phyloP scores from a whole-genome alignment of 495 filamentous ascomycete species.

The Xylaria venustula region DNA sequence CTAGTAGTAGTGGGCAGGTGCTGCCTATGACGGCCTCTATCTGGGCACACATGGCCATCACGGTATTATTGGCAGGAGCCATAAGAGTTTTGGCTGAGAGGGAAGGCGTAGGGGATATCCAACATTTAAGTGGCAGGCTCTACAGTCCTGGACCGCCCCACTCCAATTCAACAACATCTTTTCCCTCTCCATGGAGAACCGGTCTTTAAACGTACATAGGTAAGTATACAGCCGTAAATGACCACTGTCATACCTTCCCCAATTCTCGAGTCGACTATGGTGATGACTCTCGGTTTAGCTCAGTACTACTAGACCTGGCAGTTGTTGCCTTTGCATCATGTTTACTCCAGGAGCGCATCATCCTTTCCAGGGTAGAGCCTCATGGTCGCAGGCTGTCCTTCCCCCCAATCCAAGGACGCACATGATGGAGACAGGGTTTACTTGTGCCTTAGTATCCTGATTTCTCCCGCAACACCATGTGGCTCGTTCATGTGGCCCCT shows the following conservation, averaged over 20 bases:
- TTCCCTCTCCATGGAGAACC: not conserved
- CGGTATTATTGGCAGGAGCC: too few relatives aligned
- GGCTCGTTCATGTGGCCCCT: too few relatives aligned
- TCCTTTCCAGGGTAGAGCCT: too few relatives aligned
- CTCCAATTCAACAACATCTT: not conserved
- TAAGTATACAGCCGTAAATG: not conserved
- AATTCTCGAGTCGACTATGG: not conserved
- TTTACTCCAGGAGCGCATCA: not conserved
- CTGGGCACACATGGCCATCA: too few relatives aligned
- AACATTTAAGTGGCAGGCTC: too few relatives aligned
- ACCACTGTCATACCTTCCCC: not conserved
- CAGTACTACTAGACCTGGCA: not conserved
- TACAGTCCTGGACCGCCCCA: too few relatives aligned
- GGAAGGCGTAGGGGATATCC: too few relatives aligned
- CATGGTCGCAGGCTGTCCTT: not conserved
- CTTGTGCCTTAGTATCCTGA: not conserved
- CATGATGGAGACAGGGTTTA: not conserved
- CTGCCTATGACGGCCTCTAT: too few relatives aligned
- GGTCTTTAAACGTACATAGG: not conserved
- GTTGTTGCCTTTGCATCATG: not conserved
- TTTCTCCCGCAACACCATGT: too few relatives aligned
- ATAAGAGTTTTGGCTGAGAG: too few relatives aligned
- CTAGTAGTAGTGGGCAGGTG: too few relatives aligned
- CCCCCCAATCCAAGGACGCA: not conserved
- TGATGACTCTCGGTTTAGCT: not conserved